Conservation (phyloP, 169 alveolate species). For the Eimeria tenella region DNA sequence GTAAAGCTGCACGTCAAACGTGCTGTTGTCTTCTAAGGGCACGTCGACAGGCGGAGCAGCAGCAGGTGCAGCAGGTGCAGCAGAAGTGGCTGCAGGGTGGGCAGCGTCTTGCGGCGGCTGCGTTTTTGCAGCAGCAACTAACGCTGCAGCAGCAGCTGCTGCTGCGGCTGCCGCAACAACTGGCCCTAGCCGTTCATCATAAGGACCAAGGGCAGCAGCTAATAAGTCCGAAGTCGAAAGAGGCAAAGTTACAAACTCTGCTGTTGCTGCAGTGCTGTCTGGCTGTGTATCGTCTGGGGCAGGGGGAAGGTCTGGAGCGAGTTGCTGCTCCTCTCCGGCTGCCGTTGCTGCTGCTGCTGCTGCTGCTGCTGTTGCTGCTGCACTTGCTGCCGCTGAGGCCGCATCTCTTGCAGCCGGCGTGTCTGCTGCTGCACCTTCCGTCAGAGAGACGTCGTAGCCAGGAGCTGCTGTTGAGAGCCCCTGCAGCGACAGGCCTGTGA, state of each 20-base stretch:
- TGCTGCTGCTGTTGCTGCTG: background rate
- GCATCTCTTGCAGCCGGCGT: no score
- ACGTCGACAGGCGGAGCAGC: background rate
- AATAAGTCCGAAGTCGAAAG: background rate
- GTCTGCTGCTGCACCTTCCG: no score
- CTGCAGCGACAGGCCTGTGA: slow-evolving; percentile 1
- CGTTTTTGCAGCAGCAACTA: background rate
- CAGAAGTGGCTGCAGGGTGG: background rate
- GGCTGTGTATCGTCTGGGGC: background rate
- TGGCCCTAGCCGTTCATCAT: no score
- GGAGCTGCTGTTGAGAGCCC: no score
- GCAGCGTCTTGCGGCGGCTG: background rate
- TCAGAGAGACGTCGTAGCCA: no score
- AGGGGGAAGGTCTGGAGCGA: no score
- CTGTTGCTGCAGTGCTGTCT: background rate
- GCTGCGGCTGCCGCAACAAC: background rate
- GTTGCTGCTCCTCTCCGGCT: background rate
- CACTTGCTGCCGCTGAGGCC: background rate
- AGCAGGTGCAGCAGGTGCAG: background rate
- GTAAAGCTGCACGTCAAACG: background rate
- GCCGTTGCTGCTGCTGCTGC: background rate
- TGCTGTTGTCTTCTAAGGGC: slow-evolving; percentile 1
- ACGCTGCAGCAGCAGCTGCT: background rate
- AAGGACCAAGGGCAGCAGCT: background rate
- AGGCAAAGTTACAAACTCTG: background rate